These are phyloP conservation scores for Amylostereum chailletii DNA, from an alignment of 1,284 basidiomycete species.

Conservation along the genomic window DNA sequence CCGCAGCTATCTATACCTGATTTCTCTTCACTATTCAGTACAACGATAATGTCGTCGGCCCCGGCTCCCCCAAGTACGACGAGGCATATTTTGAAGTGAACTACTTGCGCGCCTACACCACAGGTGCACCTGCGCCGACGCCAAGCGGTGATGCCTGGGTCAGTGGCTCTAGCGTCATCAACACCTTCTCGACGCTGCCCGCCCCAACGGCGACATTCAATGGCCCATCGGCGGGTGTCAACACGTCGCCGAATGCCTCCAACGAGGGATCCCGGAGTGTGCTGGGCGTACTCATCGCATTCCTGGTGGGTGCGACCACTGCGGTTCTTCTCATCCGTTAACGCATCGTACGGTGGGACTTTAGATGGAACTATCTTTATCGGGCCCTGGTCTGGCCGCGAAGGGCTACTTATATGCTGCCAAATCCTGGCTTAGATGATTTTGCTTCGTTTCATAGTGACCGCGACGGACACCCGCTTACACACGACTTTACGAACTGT, in stretches of 20 bases:
- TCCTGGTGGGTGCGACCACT: slow-evolving; percentile 1
- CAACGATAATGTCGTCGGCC: slow-evolving; percentile 44
- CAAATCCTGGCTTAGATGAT: too few species aligned
- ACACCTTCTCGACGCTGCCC: slow-evolving; percentile 4
- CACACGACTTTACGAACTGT: too few species aligned
- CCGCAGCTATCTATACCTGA: background rate
- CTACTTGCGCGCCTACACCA: slow-evolving; percentile 39
- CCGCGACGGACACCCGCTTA: too few species aligned
- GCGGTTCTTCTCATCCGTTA: too few species aligned
- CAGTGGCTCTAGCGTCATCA: background rate
- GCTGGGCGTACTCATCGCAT: background rate
- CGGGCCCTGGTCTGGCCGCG: too few species aligned
- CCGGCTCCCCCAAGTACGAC: slow-evolving; percentile 46
- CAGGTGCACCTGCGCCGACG: slow-evolving; percentile 14
- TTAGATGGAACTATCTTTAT: too few species aligned
- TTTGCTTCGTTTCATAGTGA: too few species aligned
- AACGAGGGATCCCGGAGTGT: background rate
- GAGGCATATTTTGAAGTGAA: slow-evolving; percentile 27
- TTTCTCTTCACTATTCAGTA: slow-evolving; percentile 22
- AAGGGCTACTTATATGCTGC: too few species aligned
- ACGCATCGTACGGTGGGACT: too few species aligned
- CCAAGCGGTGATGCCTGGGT: slow-evolving; percentile 1
- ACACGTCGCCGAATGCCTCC: slow-evolving; percentile 3
- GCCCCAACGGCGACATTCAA: background rate
- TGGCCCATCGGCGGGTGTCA: background rate